Evolutionary conservation across 495 filamentous ascomycete genomes (phyloP).

Genomic region (Annulohypoxylon stygium): DNA sequence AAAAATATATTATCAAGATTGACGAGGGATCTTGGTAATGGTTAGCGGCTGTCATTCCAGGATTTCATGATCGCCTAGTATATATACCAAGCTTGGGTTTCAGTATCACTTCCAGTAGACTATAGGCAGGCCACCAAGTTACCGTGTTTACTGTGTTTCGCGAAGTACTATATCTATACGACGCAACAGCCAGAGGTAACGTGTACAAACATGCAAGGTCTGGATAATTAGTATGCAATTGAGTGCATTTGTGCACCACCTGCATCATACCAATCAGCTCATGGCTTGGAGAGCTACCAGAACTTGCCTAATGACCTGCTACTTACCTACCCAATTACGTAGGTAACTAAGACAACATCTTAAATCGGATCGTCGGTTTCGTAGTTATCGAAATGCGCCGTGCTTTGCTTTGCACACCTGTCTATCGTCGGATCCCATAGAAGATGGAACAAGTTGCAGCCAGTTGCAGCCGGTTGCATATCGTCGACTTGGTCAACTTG

Average conservation of each 20-base stretch:
- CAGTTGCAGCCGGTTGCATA: slow-evolving; percentile 14
- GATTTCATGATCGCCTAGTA: slow-evolving; percentile 20
- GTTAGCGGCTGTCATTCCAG: slow-evolving; percentile 26
- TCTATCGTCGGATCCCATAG: slow-evolving; percentile 12
- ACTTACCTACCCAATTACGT: slow-evolving; percentile 9
- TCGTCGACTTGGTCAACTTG: background rate
- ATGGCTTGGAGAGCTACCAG: slow-evolving; percentile 27
- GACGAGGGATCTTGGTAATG: slow-evolving; percentile 30
- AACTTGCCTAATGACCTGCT: slow-evolving; percentile 4
- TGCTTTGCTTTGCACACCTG: slow-evolving; percentile 20
- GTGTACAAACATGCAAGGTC: slow-evolving; percentile 32
- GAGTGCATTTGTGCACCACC: slow-evolving; percentile 15
- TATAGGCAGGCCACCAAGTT: slow-evolving; percentile 1
- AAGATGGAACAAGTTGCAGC: slow-evolving; percentile 12
- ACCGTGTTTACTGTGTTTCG: slow-evolving; percentile 11
- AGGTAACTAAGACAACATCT: slow-evolving; percentile 24
- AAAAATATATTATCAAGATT: slow-evolving; percentile 46
- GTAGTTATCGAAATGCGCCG: slow-evolving; percentile 32
- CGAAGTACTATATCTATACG: slow-evolving; percentile 26
- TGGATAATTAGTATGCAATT: slow-evolving; percentile 14
- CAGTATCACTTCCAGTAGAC: slow-evolving; percentile 18
- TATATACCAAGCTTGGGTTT: slow-evolving; percentile 21
- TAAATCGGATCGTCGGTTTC: slow-evolving; percentile 29
- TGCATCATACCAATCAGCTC: slow-evolving; percentile 27
- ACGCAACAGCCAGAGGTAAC: slow-evolving; percentile 31